Conservation (phyloP, 75 land plant genomes). For the Gnetum montanum region DNA sequence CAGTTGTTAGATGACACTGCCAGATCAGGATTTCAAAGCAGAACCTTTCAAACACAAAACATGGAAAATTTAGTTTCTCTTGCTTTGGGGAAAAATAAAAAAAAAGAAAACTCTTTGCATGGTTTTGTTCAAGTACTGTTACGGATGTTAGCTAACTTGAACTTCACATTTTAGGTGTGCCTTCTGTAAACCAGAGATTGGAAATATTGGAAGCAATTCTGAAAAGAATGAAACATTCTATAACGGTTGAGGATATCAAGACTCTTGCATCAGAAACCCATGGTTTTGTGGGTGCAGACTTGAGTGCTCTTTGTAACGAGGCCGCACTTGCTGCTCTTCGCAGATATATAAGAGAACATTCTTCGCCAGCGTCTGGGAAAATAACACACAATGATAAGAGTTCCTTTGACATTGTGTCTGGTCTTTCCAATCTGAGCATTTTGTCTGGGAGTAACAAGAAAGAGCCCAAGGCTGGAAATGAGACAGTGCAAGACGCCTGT, state of each 20-base stretch:
- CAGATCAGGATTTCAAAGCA: no score
- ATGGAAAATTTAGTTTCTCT: no score
- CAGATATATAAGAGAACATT: conserved; percentile 26
- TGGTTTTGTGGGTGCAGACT: conserved; percentile 98
- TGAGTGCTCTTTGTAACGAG: conserved; percentile 82
- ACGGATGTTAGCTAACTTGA: no score
- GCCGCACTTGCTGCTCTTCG: conserved; percentile 76
- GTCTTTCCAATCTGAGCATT: conserved; percentile 3
- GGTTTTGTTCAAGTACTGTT: no score
- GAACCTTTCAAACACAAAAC: no score
- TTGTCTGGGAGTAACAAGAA: background rate
- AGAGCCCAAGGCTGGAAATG: no score
- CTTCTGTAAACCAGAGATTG: conserved; percentile 67
- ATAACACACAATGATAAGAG: no score
- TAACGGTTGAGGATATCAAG: conserved; percentile 35
- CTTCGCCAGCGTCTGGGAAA: background rate
- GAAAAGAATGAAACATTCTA: conserved; percentile 50
- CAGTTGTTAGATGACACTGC: no score
- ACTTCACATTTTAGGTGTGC: conserved; percentile 67
- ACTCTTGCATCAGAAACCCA: conserved; percentile 64
- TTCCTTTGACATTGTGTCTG: background rate
- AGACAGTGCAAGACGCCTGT: background rate
- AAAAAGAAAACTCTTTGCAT: no score
- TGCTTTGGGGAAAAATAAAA: no score
- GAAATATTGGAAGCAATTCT: conserved; percentile 64